These are phyloP conservation scores for Penicillium aurantiogriseum DNA, from an alignment of 2,329 filamentous ascomycete genomes.

Conservation along the genomic window DNA sequence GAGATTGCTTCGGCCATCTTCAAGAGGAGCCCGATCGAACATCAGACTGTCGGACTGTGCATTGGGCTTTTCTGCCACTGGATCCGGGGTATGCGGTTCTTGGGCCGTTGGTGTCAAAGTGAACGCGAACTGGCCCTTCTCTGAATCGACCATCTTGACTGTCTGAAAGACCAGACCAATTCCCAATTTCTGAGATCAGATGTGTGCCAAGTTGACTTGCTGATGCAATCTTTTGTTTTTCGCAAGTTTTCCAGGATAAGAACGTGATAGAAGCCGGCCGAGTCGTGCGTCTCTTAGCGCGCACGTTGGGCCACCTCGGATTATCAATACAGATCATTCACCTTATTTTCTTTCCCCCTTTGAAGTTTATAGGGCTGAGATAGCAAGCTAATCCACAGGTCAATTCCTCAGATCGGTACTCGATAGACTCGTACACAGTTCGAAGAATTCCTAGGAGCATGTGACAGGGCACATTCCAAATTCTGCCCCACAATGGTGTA, in stretches of 20 bases:
- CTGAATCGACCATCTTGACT: not conserved
- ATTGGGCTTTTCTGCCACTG: not conserved
- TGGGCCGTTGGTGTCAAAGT: not conserved
- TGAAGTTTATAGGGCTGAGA: not conserved
- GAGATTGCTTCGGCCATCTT: not conserved
- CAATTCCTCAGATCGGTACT: not conserved
- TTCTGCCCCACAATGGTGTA: not conserved
- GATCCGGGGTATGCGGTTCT: not conserved
- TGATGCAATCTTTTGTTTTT: not conserved
- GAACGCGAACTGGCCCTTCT: not conserved
- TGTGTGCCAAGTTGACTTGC: not conserved
- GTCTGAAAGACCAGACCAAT: not conserved
- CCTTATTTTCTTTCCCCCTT: not conserved
- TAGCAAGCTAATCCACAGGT: not conserved
- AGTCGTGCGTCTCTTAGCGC: not conserved
- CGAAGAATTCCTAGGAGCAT: not conserved
- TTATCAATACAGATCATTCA: not conserved
- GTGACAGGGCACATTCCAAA: not conserved
- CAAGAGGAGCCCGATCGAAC: not conserved
- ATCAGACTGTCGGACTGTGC: not conserved
- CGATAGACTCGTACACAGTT: not conserved
- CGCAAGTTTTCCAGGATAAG: not conserved
- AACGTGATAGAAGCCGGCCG: conserved; percentile 4
- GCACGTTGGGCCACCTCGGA: not conserved
- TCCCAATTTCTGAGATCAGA: not conserved